Evolutionary conservation across 140 eudicot genomes (phyloP).

Genomic region (Bidens hawaiensis): DNA sequence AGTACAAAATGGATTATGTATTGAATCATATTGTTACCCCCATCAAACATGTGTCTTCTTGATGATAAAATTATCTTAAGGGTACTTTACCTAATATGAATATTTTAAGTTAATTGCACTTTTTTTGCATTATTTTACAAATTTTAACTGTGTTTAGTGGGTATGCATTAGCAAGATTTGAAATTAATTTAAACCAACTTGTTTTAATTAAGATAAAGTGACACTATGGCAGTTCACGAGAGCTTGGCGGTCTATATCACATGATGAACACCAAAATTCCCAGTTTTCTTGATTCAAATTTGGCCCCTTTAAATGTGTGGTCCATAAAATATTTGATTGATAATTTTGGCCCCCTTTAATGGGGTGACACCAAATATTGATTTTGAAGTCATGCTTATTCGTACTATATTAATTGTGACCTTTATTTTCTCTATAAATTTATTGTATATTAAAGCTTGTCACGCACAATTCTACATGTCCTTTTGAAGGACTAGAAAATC

Average conservation of each 20-base stretch:
- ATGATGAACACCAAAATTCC: constrained; percentile 25
- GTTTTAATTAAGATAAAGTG: constrained; percentile 13
- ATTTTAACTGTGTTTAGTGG: constrained; percentile 28
- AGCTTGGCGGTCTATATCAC: constrained; percentile 34
- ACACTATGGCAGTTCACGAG: constrained; percentile 35
- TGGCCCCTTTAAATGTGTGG: neutral
- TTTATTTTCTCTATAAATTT: neutral
- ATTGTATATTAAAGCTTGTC: neutral
- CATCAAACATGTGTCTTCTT: neutral
- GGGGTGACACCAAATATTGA: neutral
- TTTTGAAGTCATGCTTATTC: neutral
- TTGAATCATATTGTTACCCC: no score
- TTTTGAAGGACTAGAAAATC: neutral
- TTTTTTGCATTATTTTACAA: neutral
- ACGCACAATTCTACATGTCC: neutral
- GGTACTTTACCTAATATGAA: constrained; percentile 7
- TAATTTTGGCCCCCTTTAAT: no score
- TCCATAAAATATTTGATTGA: constrained; percentile 12
- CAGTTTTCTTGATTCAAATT: neutral
- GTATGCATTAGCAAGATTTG: constrained; percentile 12
- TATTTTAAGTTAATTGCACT: constrained; percentile 4
- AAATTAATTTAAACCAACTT: constrained; percentile 18
- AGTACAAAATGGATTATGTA: no score
- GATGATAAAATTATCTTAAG: neutral
- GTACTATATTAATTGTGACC: neutral